A percentile compares a stretch with the other conserved stretches of the same genome.
phyloP scores from a whole-genome alignment of 2,329 filamentous ascomycete species.

The Aphanocladium album region DNA sequence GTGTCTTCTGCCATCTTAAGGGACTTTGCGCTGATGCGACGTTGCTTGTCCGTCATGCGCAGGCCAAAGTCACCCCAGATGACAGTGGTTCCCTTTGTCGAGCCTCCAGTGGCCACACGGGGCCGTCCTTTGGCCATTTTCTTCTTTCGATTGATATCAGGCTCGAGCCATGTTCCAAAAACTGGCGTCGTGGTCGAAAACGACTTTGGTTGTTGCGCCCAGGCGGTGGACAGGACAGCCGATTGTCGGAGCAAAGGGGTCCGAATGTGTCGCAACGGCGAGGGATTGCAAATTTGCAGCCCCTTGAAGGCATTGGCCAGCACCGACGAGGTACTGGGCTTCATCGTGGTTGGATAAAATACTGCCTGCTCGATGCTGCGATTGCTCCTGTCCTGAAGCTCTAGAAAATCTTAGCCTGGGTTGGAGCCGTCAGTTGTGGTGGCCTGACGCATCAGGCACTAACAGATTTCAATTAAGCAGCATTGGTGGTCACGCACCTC shows the following conservation, averaged over 20 bases:
- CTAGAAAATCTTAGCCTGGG: slow-evolving; percentile 29
- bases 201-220: slow-evolving; percentile 38
- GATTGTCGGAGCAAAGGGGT: slow-evolving; percentile 27
- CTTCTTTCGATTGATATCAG: slow-evolving; percentile 67
- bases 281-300: slow-evolving; percentile 40
- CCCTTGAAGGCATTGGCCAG: slow-evolving; percentile 48
- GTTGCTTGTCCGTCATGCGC: slow-evolving; percentile 89
- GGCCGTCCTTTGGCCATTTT: slow-evolving; percentile 90
- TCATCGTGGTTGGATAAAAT: slow-evolving; percentile 36
- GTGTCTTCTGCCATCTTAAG: slow-evolving; percentile 90
- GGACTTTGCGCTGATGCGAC: slow-evolving; percentile 79
- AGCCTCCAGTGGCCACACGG: slow-evolving; percentile 85
- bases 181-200: slow-evolving; percentile 66
- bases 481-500: slow-evolving; percentile 32
- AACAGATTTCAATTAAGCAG: slow-evolving; percentile 25
- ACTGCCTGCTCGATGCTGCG: slow-evolving; percentile 15
- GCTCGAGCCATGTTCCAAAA: slow-evolving; percentile 74
- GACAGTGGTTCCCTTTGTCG: slow-evolving; percentile 86
- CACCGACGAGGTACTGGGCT: slow-evolving; percentile 37
- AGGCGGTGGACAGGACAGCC: slow-evolving; percentile 23
- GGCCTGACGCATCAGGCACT: slow-evolving; percentile 23
- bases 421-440: slow-evolving; percentile 2
- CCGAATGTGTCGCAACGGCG: slow-evolving; percentile 34
- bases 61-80: slow-evolving; percentile 95
- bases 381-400: slow-evolving; percentile 19